Evolutionary conservation across 495 filamentous ascomycete species (phyloP), one percentile per base, ranked within the genome.

Genomic region (Talaromyces proteolyticus): DNA sequence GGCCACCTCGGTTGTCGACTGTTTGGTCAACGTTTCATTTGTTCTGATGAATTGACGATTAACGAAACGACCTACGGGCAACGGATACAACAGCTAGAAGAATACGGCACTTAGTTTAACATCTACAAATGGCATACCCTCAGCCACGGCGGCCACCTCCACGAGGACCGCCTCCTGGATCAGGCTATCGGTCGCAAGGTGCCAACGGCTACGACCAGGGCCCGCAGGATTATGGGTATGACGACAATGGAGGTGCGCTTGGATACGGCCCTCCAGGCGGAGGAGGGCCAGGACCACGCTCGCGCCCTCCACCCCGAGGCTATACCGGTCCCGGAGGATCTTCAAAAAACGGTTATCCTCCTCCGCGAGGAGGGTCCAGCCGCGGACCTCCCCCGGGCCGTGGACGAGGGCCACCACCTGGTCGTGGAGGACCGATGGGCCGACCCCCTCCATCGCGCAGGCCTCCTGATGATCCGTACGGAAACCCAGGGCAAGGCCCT

Each of bases 91-190:
- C 10, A 6, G 19, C 22, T 25, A 7, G 22, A 44, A 26, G 29
- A 37, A 5, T 21, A 38, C 26, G 17, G 26, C 14, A 12, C 22
- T 25, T 16, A 17, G 14, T 25, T n/a, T 7, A 34, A 17, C 25
- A 18, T 21, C 7, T 21, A 3, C 24, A 3, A 20, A 49, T 49
- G 47, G 47, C 47, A 24, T 49, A 49, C 16, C 47, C 47, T 36
- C 29, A 38, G 20, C 47, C 37, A 40, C 60, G 21, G 50, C 59
- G 53, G 58, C 49, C 61, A 55, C 58, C 63, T 39, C 56, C 60
- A 7, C 50, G 56, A 29, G 47, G 50, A 22, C 47, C 47, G 6
- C 47, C 47, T 24, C 22, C 45, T 19, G 45, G 25, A 21, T 36
- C 46, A 16, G 44, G 44, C 25, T 37, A 20, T 20, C 44, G 44